These are phyloP conservation scores for Amaranthus palmeri DNA, from an alignment of 148 eudicot species.

Conservation along the genomic window DNA sequence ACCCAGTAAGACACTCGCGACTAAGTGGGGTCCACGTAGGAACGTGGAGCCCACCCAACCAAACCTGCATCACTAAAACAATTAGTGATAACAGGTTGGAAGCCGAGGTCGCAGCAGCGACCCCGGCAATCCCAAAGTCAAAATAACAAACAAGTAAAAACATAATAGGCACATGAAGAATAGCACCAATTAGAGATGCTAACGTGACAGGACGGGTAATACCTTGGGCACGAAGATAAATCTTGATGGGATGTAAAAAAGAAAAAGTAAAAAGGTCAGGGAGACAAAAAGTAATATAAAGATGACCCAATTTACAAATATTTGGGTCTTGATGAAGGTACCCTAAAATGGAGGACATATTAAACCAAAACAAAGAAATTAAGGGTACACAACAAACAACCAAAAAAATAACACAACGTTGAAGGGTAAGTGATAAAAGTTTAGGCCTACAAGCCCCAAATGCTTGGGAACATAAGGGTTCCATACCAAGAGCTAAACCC, in stretches of 20 bases:
- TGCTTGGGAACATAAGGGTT: slow-evolving; percentile 76
- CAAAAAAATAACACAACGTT: slow-evolving; percentile 56
- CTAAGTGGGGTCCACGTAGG: slow-evolving; percentile 61
- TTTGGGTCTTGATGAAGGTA: slow-evolving; percentile 42
- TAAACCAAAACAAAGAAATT: slow-evolving; percentile 49
- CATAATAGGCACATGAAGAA: slow-evolving; percentile 47
- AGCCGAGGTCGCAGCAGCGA: slow-evolving; percentile 58
- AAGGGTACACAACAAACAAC: slow-evolving; percentile 36
- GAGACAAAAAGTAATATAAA: slow-evolving; percentile 47
- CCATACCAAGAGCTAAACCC: slow-evolving; percentile 75
- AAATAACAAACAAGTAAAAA: slow-evolving; percentile 31
- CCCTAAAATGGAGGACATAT: slow-evolving; percentile 33
- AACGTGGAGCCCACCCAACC: slow-evolving; percentile 42
- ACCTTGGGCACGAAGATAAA: slow-evolving; percentile 86
- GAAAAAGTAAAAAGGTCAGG: slow-evolving; percentile 63
- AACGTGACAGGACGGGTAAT: slow-evolving; percentile 65
- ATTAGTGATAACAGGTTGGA: slow-evolving; percentile 47
- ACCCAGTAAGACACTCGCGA: slow-evolving; percentile 54
- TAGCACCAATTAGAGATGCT: slow-evolving; percentile 54
- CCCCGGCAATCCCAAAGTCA: slow-evolving; percentile 54
- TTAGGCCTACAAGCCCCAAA: slow-evolving; percentile 59
- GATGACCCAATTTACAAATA: slow-evolving; percentile 45
- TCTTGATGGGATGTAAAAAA: slow-evolving; percentile 54
- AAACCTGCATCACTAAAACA: slow-evolving; percentile 37
- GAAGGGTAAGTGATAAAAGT: slow-evolving; percentile 60